A percentile compares a stretch with the other conserved stretches of the same genome.
phyloP scores from a whole-genome alignment of 1,284 basidiomycete genomes.

The Fomes fomentarius region DNA sequence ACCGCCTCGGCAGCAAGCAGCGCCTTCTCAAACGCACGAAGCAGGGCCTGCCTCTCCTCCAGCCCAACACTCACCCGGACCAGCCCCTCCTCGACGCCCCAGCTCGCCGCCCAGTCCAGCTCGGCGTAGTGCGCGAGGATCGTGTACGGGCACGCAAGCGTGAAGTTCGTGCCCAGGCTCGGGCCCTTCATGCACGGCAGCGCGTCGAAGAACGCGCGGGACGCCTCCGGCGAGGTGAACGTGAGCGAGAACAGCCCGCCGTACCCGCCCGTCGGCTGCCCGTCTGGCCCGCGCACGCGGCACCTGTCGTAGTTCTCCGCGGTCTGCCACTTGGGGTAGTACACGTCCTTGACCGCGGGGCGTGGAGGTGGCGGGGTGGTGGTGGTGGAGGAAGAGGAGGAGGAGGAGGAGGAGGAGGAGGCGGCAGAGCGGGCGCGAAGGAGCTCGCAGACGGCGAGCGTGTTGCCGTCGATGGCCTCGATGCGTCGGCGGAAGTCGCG shows the following conservation, averaged over 20 bases:
- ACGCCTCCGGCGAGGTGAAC: constrained; percentile 73
- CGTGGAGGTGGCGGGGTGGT: constrained; percentile 30
- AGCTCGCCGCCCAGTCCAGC: constrained; percentile 88
- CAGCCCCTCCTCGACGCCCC: constrained; percentile 84
- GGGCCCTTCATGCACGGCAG: constrained; percentile 90
- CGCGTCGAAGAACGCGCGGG: constrained; percentile 86
- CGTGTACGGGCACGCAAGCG: constrained; percentile 91
- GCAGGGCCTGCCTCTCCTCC: constrained; percentile 73
- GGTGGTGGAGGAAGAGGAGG: constrained; percentile 44
- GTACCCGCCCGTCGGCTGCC: constrained; percentile 64
- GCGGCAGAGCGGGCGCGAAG: constrained; percentile 65
- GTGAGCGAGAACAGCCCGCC: constrained; percentile 94
- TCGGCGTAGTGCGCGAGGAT: constrained; percentile 93
- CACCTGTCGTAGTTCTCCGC: constrained; percentile 75
- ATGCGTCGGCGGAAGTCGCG: constrained; percentile 88
- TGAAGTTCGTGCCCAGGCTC: constrained; percentile 95
- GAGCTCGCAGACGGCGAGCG: constrained; percentile 82
- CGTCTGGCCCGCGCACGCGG: constrained; percentile 37
- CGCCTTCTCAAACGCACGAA: constrained; percentile 67
- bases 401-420: constrained; percentile 35
- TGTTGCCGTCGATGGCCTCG: constrained; percentile 80
- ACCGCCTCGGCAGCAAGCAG: constrained; percentile 67
- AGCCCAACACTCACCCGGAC: constrained; percentile 92
- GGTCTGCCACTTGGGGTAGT: constrained; percentile 88
- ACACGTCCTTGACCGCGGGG: constrained; percentile 74